Base-by-base conservation (phyloP, 2,329 filamentous ascomycete genomes). In the Aspergillus thermomutatus region DNA sequence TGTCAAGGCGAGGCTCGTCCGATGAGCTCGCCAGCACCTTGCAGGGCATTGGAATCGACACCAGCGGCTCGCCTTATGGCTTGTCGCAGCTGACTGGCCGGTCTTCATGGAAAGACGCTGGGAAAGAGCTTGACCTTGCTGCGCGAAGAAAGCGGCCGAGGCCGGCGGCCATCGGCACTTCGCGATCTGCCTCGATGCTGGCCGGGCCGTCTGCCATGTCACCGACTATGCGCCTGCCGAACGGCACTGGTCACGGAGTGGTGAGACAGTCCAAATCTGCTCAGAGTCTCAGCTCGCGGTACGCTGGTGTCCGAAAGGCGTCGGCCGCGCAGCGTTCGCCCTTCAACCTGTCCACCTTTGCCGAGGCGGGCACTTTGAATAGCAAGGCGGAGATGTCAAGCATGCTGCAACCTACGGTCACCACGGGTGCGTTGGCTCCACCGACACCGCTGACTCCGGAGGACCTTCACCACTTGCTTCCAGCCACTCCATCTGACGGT, bases 321-420 rank as follows among this genome's bases (percentile, higher is more conserved):
- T 77, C 75, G 23, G 72, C 73, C 45, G 69, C 75, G 48, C 79
- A 79, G 51, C 72, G 76, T 27, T 81, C 79, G n/a, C 79, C 79
- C 23, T 66, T 79, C 37, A 77, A 76, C 48, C 70, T 78, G 50
- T 68, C 74, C 19, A 76, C 70, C 5, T 79, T 79, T 60, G 68
- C 76, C n/a, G 77, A 80, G 52, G 66, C 74, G 6, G 74, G 72
- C 19, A 68, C 68, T 34, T 65, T 74, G 59, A 70, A 70, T 11
- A 62, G 66, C 46, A 75, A 70, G 57, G 64, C 70, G 9, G 70
- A 74, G 48, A 67, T 72, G 57, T 66, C 65, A 28, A 62, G 65
- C 31, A 67, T 67, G 66, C 60, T 72, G 54, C 73, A 68, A 50
- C 70, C 66, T 6, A 71, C 70, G 6, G 66, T 71, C 34, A 73